A percentile compares a stretch with the other conserved stretches of the same genome.
These are phyloP conservation scores for Zymoseptoria tritici DNA, from an alignment of 2,329 filamentous ascomycete genomes.

Conservation along the genomic window DNA sequence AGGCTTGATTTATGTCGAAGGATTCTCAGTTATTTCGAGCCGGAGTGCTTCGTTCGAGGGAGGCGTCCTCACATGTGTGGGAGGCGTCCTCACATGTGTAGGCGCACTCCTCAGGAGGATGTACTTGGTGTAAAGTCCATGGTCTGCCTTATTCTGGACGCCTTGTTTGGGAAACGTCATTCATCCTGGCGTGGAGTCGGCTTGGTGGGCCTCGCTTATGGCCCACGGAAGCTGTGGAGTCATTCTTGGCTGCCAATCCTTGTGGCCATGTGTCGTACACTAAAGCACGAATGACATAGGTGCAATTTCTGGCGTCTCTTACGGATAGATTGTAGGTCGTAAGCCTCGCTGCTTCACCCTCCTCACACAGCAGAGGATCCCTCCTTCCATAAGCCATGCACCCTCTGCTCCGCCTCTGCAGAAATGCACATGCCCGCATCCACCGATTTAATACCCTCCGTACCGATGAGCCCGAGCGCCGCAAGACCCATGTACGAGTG, in stretches of 20 bases:
- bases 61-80: no score
- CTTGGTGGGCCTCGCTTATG: neutral
- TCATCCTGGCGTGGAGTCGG: neutral
- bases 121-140: neutral
- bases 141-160: neutral
- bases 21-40: no score
- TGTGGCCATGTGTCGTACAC: neutral
- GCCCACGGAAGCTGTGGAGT: neutral
- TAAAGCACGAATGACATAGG: neutral
- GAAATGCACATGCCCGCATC: conserved; percentile 74
- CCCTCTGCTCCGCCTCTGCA: conserved; percentile 38
- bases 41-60: neutral
- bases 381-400: conserved; percentile 22
- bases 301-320: neutral
- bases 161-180: neutral
- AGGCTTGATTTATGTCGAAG: neutral
- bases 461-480: conserved; percentile 55
- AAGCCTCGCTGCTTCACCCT: neutral
- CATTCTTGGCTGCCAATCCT: neutral
- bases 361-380: neutral
- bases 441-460: conserved; percentile 61
- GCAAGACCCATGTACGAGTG: conserved; percentile 86
- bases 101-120: neutral
- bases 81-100: no score
- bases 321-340: neutral